Percentiles rank a stretch among this genome's conserved stretches.
These are phyloP conservation scores for Urostyla sp. DNA, from an alignment of 73 alveolate genomes.

Conservation along the genomic window DNA sequence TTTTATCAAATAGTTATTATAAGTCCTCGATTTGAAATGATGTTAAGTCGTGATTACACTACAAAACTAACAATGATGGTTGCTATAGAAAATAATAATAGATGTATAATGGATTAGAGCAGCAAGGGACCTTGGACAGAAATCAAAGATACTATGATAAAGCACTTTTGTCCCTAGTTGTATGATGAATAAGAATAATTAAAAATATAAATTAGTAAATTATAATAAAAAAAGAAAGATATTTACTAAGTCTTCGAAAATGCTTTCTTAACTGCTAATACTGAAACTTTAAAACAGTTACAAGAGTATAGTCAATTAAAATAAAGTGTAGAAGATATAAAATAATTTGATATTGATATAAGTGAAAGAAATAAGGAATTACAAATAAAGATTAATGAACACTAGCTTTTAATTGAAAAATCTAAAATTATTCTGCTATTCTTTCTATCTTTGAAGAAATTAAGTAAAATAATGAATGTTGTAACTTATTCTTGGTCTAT, in stretches of 20 bases:
- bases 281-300: conserved; percentile 33
- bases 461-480: conserved; percentile 47
- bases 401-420: conserved; percentile 46
- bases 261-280: conserved; percentile 58
- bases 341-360: conserved; percentile 15
- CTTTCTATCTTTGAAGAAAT: conserved; percentile 37
- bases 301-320: conserved; percentile 48
- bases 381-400: conserved; percentile 13
- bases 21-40: conserved; percentile 46
- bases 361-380: not conserved
- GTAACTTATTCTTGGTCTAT: conserved; percentile 64
- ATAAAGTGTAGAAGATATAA: conserved; percentile 54
- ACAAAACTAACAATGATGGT: conserved; percentile 47
- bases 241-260: conserved; percentile 60
- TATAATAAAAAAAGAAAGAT: conserved; percentile 24
- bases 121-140: conserved; percentile 61
- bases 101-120: not conserved
- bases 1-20: conserved; percentile 45
- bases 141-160: conserved; percentile 56
- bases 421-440: conserved; percentile 44
- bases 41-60: conserved; percentile 30
- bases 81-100: conserved; percentile 28
- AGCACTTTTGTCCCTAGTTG: conserved; percentile 60
- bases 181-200: not conserved
- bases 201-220: not conserved